Percentiles rank a stretch among this genome's conserved stretches.
These are phyloP conservation scores for Kwoniella botswanensis DNA, from an alignment of 768 basidiomycete genomes.

Conservation along the genomic window DNA sequence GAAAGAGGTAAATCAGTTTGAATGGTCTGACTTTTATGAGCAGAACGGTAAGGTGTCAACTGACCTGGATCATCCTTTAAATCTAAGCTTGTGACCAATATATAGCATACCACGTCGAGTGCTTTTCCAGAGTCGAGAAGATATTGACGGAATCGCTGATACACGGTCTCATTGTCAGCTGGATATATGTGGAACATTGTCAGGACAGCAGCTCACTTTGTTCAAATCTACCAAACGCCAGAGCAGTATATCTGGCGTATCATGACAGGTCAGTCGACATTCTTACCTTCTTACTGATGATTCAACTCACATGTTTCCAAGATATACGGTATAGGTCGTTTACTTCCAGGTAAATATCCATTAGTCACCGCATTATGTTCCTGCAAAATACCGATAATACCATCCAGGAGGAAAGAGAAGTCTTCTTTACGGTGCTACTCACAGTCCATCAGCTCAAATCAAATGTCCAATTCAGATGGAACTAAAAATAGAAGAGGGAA, in stretches of 20 bases:
- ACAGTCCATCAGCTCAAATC: constrained; percentile 14
- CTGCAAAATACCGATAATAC: constrained; percentile 62
- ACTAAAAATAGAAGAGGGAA: neutral
- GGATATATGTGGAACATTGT: neutral
- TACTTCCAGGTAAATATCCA: constrained; percentile 82
- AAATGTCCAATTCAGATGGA: neutral
- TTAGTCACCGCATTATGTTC: constrained; percentile 76
- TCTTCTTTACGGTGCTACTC: constrained; percentile 84
- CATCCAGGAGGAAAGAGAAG: constrained; percentile 79
- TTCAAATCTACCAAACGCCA: constrained; percentile 95
- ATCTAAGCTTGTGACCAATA: constrained; percentile 80
- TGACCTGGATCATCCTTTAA: constrained; percentile 92
- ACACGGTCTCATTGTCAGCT: neutral
- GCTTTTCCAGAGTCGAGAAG: constrained; percentile 79
- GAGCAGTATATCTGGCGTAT: constrained; percentile 59
- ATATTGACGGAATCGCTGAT: constrained; percentile 84
- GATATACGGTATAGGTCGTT: constrained; percentile 78
- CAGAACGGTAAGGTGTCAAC: constrained; percentile 44
- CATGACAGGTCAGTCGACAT: constrained; percentile 13
- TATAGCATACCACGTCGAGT: constrained; percentile 75
- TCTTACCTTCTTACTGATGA: too few relatives aligned
- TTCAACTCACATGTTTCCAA: constrained; percentile 73
- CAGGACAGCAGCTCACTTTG: constrained; percentile 66
- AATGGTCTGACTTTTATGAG: neutral
- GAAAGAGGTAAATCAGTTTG: neutral